Conservation (phyloP, 1,284 basidiomycete genomes). For the Inonotus hispidus region DNA sequence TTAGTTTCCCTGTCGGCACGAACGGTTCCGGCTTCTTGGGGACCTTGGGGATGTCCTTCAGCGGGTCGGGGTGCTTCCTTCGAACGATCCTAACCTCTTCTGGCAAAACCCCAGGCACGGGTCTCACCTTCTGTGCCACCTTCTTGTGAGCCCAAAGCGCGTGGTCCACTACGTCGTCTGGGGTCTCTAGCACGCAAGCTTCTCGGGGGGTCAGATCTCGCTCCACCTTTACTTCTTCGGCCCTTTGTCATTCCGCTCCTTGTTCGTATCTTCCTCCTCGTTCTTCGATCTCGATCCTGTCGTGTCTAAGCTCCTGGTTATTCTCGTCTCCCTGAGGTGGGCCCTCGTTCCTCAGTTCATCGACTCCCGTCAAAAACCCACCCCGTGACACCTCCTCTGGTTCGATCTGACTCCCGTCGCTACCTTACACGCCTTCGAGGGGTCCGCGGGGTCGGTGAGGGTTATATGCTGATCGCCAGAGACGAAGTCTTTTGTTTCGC, state of each 20-base stretch:
- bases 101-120: constrained; percentile 24
- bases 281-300: too few relatives aligned
- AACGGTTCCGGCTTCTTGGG: constrained; percentile 21
- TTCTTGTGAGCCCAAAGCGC: constrained; percentile 21
- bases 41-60: constrained; percentile 16
- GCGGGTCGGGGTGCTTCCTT: constrained; percentile 21
- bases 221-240: too few relatives aligned
- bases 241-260: too few relatives aligned
- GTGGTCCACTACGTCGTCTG: background rate
- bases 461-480: too few relatives aligned
- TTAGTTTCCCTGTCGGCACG: constrained; percentile 17
- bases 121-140: constrained; percentile 25
- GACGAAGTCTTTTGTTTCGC: too few relatives aligned
- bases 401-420: background rate
- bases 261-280: too few relatives aligned
- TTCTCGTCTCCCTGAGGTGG: background rate
- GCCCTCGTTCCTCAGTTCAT: background rate
- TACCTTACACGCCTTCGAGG: background rate
- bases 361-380: background rate
- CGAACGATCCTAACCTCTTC: constrained; percentile 21
- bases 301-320: too few relatives aligned
- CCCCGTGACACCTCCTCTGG: too few relatives aligned
- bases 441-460: too few relatives aligned
- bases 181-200: background rate
- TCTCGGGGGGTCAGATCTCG: too few relatives aligned